Conservation (phyloP, 441 rosid genomes). For the Kokia cookei region DNA sequence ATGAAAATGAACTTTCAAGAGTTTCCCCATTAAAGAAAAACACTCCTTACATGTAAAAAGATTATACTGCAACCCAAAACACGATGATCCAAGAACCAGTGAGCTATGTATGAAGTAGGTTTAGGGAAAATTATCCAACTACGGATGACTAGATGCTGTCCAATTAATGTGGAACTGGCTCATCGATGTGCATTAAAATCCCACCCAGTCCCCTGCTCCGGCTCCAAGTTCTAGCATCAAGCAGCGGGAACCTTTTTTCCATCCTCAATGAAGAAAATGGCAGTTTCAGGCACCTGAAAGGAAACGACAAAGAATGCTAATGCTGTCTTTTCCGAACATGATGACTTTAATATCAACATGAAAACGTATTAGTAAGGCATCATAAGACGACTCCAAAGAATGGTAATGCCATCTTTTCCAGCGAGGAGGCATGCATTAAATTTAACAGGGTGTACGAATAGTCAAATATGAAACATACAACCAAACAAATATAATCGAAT, state of each 20-base stretch:
- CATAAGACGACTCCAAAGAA: neutral
- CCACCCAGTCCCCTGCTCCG: neutral
- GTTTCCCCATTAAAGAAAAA: neutral
- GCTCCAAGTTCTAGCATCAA: constrained; percentile 20
- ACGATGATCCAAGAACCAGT: too few species aligned
- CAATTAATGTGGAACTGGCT: constrained; percentile 1
- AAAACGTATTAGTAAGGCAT: neutral
- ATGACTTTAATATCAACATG: neutral
- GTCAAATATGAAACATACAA: neutral
- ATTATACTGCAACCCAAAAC: neutral
- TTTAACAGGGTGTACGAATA: neutral
- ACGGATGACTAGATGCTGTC: neutral
- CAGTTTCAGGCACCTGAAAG: constrained; percentile 66
- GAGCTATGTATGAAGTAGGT: too few species aligned
- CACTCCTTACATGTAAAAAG: neutral
- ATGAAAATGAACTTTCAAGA: neutral
- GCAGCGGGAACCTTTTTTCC: constrained; percentile 69
- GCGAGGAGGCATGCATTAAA: neutral
- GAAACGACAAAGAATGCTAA: neutral
- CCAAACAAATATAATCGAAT: neutral
- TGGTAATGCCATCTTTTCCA: neutral
- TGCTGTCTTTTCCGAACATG: too few species aligned
- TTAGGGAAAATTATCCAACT: neutral
- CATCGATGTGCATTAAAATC: neutral
- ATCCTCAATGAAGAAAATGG: constrained; percentile 83